phyloP scores from a whole-genome alignment of 345 rosid genomes.

The Euphorbia lathyris region DNA sequence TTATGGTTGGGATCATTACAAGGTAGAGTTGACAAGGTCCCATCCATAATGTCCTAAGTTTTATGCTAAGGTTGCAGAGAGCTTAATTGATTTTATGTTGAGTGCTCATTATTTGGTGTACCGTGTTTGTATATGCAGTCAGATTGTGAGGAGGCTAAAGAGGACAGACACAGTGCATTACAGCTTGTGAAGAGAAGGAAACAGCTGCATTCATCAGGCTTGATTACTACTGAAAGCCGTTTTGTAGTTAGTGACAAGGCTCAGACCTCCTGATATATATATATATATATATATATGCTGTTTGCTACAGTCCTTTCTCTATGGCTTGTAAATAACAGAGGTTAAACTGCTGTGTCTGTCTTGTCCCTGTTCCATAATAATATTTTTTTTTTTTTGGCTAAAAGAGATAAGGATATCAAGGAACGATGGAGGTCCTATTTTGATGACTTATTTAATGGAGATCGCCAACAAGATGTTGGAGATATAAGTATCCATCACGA shows the following conservation, averaged over 20 bases:
- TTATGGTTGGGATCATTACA: neutral
- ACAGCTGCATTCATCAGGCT: conserved; percentile 60
- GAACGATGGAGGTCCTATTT: too few species aligned
- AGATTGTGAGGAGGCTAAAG: conserved; percentile 49
- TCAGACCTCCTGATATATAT: conserved; percentile 23
- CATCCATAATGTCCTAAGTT: too few species aligned
- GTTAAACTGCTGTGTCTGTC: too few species aligned
- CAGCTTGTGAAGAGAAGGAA: conserved; percentile 68
- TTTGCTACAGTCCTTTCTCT: neutral
- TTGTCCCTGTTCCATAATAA: too few species aligned
- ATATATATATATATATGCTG: too few species aligned
- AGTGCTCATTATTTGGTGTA: neutral
- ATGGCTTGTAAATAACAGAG: neutral
- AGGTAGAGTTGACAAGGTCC: neutral
- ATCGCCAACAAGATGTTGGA: too few species aligned
- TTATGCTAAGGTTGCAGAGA: too few species aligned
- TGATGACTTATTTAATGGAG: too few species aligned
- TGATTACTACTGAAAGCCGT: conserved; percentile 41
- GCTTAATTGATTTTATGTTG: too few species aligned
- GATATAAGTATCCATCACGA: too few species aligned
- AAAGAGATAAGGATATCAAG: too few species aligned
- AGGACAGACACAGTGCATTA: conserved; percentile 51
- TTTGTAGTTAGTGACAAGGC: conserved; percentile 50
- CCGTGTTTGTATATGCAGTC: conserved; percentile 39
- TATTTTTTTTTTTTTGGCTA: neutral